Percentiles rank a stretch among this genome's conserved stretches.
phyloP scores from a whole-genome alignment of 306 rosid species.

The Biancaea sappan region DNA sequence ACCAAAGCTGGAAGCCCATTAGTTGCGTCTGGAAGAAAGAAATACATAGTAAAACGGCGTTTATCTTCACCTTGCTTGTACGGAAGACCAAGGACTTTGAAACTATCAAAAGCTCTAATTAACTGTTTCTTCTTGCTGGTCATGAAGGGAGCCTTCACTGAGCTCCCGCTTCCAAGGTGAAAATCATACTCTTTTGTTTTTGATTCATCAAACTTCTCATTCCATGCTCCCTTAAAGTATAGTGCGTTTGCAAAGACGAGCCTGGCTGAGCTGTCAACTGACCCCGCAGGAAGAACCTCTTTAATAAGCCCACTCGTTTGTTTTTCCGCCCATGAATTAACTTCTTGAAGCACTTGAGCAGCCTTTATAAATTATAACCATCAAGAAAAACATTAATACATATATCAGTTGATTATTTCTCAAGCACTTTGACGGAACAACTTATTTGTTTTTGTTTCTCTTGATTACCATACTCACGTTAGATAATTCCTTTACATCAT shows the following conservation, averaged over 20 bases:
- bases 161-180: slow-evolving; percentile 59
- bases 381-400: slow-evolving; percentile 17
- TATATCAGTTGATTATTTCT: neutral
- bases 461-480: neutral
- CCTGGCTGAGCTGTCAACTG: slow-evolving; percentile 49
- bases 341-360: slow-evolving; percentile 57
- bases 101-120: slow-evolving; percentile 51
- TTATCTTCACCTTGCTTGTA: slow-evolving; percentile 66
- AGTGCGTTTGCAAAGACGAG: slow-evolving; percentile 78
- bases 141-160: slow-evolving; percentile 77
- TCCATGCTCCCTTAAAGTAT: slow-evolving; percentile 87
- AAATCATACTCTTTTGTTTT: slow-evolving; percentile 59
- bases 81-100: slow-evolving; percentile 73
- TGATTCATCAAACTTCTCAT: slow-evolving; percentile 58
- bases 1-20: slow-evolving; percentile 70
- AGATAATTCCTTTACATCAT: neutral
- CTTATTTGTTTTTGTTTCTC: neutral
- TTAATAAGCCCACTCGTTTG: slow-evolving; percentile 72
- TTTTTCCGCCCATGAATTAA: slow-evolving; percentile 77
- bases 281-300: slow-evolving; percentile 64
- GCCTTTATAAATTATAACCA: slow-evolving; percentile 45
- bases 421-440: neutral
- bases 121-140: slow-evolving; percentile 55
- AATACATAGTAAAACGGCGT: slow-evolving; percentile 66
- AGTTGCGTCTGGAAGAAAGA: slow-evolving; percentile 70